Evolutionary conservation across 805 yeast species (phyloP), one percentile per base, ranked within the genome.

Genomic region (Cyberlindnera nakhonratchasimensis): DNA sequence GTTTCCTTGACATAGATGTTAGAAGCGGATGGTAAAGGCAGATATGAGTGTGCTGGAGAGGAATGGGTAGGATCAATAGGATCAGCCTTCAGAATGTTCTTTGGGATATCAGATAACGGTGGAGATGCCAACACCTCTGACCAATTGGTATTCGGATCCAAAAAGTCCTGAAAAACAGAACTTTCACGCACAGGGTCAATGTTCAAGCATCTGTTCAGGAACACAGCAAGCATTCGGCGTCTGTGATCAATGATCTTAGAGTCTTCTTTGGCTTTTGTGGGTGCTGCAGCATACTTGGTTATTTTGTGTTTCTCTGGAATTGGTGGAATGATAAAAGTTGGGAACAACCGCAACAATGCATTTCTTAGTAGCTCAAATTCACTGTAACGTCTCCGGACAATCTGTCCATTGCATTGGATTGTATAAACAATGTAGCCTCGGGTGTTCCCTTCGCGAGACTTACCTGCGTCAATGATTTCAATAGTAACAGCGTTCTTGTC

Each of bases 141-240:
- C 91, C 96, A 93, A 54, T 80, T 78, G n/a, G 88, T 79, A 52
- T 89, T 90, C 5, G 98, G 96, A 58, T 89, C 93, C 46, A 93
- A 62, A 55, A 93, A 93, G 55, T 81, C 79, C 36, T 80, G 77
- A 51, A 88, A 86, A 29, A 85, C 80, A 20, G 74, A 73, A 50
- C 83, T 75, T 24, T 72, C 73, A 34, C 81, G 67, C 13, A 93
- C 71, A 47, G 71, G 74, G 2, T 71, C 69, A 39, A 81, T 79
- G 6, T 67, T 61, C 34, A 79, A 59, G 62, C 98, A 91, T 53
- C 91, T 75, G 58, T 86, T 88, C 50, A 93, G 67, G 57, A 93
- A 93, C 17, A 81, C 85, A 0, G 83, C 71, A 28, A 90, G 74
- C 77, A 86, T 77, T 41, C 96, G 69, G 55, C 82, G 85, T 42